Percentiles rank a stretch among this genome's conserved stretches.
These are phyloP conservation scores for Tylopilus balloui DNA, from an alignment of 768 basidiomycete genomes.

Conservation along the genomic window DNA sequence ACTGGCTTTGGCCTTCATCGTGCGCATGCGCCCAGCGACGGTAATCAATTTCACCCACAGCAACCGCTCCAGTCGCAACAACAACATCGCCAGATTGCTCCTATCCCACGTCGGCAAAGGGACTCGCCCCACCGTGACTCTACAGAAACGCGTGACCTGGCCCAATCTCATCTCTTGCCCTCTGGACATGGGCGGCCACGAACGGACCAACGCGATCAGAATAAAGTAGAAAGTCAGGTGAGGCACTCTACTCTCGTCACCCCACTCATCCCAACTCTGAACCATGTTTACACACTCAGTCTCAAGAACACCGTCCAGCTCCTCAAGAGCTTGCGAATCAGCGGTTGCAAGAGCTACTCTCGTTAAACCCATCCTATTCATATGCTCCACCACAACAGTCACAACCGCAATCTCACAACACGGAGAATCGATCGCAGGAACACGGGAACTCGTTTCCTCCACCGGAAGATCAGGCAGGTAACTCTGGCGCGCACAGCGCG, in stretches of 20 bases:
- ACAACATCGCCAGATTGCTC: slow-evolving; percentile 12
- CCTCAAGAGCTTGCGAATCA: slow-evolving; percentile 15
- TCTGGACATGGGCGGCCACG: background rate
- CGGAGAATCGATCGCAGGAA: slow-evolving; percentile 3
- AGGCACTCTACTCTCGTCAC: background rate
- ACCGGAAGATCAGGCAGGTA: background rate
- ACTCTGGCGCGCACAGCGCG: background rate
- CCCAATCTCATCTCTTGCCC: background rate
- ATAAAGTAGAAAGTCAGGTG: slow-evolving; percentile 7
- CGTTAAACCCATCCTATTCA: slow-evolving; percentile 4
- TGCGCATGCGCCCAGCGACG: background rate
- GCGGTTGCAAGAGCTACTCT: slow-evolving; percentile 26
- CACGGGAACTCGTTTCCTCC: background rate
- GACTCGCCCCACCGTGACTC: background rate
- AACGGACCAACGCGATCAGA: slow-evolving; percentile 2
- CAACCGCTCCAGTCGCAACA: background rate
- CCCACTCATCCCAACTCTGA: too few species aligned
- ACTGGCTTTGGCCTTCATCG: background rate
- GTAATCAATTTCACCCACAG: background rate
- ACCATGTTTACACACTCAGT: background rate
- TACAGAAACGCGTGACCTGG: background rate
- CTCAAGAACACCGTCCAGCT: background rate
- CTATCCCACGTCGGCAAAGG: slow-evolving; percentile 9
- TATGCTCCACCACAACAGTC: background rate
- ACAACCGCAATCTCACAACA: background rate